Evolutionary conservation across 139 green algal species (phyloP), one percentile per base, ranked within the genome.

Genomic region (Tetraselmis striata): DNA sequence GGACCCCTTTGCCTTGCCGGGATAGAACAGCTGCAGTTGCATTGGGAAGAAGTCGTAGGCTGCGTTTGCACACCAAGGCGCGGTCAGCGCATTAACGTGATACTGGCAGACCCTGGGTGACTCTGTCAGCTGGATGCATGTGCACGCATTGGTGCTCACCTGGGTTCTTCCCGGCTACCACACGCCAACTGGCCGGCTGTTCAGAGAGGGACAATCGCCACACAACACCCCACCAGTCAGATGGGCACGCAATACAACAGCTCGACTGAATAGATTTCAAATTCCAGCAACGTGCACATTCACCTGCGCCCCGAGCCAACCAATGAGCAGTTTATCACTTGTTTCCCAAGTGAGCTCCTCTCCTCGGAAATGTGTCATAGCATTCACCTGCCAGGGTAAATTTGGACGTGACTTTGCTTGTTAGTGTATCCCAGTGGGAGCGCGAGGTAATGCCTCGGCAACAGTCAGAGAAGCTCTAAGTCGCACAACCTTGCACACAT

Each of bases 1-100:
- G 67, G 79, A 85, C 23, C 85, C 86, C 27, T 85, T 88, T 18
- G 86, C 93, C 81, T 95, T 96, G 25, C 93, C 95, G 0, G 84
- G 82, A 84, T 97, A 98, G 77, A 93, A 99, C 0, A 96, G 81
- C 88, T 90, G 86, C 82, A 92, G 92, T 84, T 98, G 95, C 88
- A 90, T 95, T 18, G 93, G 92, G 85, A 98, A 98, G 81, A 94
- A 92, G 85, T 98, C 95, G 84, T 97, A 98, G 23, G 94, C 93
- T 5, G 89, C n/a, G n/a, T n/a, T n/a, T n/a, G n/a, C 75, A 81
- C 29, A 75, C 59, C 26, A 67, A 67, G 45, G 11, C 45, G 18
- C 18, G 11, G 45, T 31, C 75, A 79, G 45, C 45, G 45, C 18
- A 67, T 67, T 67, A 18, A 67, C 45, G 45, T 67, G 18, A 67